These are phyloP conservation scores for Pelargonium fulgidum DNA, from an alignment of 441 rosid genomes.

Conservation along the genomic window DNA sequence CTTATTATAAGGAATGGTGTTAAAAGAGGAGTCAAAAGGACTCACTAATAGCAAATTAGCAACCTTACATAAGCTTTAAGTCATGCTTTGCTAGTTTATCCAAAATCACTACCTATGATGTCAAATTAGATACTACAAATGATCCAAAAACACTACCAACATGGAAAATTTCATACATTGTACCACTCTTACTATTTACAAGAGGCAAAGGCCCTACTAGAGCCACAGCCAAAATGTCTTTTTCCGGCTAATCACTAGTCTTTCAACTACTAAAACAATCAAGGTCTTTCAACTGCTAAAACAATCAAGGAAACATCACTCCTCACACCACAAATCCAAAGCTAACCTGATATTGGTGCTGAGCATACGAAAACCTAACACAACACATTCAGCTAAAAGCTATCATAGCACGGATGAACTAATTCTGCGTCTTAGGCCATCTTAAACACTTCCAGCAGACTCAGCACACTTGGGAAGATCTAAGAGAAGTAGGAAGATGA, in stretches of 20 bases:
- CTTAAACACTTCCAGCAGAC: neutral
- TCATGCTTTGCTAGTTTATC: neutral
- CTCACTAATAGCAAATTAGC: neutral
- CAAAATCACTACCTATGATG: neutral
- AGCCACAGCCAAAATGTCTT: neutral
- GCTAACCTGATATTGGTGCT: slow-evolving; percentile 2
- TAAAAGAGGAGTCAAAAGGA: neutral
- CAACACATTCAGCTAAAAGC: slow-evolving; percentile 11
- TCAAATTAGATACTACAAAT: no score
- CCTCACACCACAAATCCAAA: slow-evolving; percentile 19
- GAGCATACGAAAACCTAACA: slow-evolving; percentile 8
- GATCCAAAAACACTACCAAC: neutral
- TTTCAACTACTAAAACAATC: slow-evolving; percentile 1
- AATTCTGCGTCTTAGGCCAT: slow-evolving; percentile 6
- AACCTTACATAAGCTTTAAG: neutral
- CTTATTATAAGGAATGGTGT: neutral
- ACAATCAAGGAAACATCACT: slow-evolving; percentile 16
- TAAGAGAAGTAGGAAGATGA: slow-evolving; percentile 42
- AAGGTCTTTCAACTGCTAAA: neutral
- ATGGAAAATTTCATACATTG: neutral
- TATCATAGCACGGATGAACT: neutral
- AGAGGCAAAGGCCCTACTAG: neutral
- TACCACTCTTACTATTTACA: slow-evolving; percentile 2
- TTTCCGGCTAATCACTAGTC: neutral
- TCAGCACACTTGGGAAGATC: slow-evolving; percentile 58